phyloP scores from a whole-genome alignment of 257 asterid genomes.

The Solanum bukasovii region DNA sequence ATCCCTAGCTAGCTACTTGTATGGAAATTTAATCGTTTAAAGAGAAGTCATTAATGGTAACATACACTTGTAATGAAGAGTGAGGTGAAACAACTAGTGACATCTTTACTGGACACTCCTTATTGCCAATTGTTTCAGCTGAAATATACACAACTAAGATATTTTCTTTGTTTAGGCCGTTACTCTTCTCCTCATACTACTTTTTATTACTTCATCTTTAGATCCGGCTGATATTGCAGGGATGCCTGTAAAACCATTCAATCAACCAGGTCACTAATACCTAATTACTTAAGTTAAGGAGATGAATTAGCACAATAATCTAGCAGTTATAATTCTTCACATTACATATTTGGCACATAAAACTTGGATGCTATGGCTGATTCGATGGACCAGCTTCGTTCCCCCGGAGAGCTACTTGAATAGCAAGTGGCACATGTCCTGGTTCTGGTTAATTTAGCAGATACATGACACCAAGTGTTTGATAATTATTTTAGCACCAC shows the following conservation, averaged over 20 bases:
- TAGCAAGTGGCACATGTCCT: too few relatives aligned
- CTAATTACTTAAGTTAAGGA: too few relatives aligned
- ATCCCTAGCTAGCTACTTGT: too few relatives aligned
- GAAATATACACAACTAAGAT: too few relatives aligned
- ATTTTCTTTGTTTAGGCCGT: background rate
- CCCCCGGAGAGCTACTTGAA: too few relatives aligned
- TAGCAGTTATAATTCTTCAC: background rate
- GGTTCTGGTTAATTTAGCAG: too few relatives aligned
- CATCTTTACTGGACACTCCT: background rate
- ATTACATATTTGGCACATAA: background rate
- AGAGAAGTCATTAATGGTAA: background rate
- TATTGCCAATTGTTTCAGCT: background rate
- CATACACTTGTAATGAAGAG: background rate
- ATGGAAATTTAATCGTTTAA: background rate
- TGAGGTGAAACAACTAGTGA: background rate
- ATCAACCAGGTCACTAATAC: background rate
- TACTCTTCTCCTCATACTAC: background rate
- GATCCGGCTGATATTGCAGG: background rate
- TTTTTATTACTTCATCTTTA: background rate
- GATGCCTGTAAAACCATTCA: background rate
- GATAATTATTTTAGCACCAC: too few relatives aligned
- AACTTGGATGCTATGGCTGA: too few relatives aligned
- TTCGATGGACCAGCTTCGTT: too few relatives aligned
- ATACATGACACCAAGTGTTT: too few relatives aligned
- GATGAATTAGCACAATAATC: too few relatives aligned